These are phyloP conservation scores for Aspergillus spinulosporus DNA, from an alignment of 2,329 filamentous ascomycete species.

Conservation along the genomic window DNA sequence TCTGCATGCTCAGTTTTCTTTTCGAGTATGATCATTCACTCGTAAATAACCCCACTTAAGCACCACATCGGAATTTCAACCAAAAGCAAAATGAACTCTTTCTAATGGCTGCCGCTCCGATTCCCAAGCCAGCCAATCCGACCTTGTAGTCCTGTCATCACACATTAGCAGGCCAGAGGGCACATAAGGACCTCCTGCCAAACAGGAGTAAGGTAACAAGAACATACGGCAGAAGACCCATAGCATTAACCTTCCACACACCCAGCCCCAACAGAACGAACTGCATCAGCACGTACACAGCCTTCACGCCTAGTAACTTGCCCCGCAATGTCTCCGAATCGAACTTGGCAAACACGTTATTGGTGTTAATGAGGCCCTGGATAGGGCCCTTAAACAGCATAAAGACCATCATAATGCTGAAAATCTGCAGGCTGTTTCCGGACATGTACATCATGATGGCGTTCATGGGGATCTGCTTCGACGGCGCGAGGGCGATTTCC, in stretches of 20 bases:
- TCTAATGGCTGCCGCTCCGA: slow-evolving; percentile 70
- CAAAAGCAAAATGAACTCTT: slow-evolving; percentile 62
- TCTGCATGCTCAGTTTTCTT: background rate
- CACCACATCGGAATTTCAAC: slow-evolving; percentile 24
- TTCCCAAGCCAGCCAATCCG: slow-evolving; percentile 98
- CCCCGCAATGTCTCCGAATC: slow-evolving; percentile 75
- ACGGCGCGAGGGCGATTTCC: slow-evolving; percentile 91
- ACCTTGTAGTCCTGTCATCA: slow-evolving; percentile 74
- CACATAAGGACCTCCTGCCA: background rate
- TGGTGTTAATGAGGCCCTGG: slow-evolving; percentile 76
- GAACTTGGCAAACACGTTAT: slow-evolving; percentile 86
- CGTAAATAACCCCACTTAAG: background rate
- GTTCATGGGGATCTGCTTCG: slow-evolving; percentile 96
- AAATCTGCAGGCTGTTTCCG: slow-evolving; percentile 95
- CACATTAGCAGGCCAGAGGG: background rate
- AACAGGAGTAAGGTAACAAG: background rate
- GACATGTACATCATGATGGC: slow-evolving; percentile 99
- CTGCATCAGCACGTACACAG: slow-evolving; percentile 85
- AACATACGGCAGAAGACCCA: slow-evolving; percentile 88
- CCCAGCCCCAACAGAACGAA: slow-evolving; percentile 78
- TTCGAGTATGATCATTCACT: background rate
- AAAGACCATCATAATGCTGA: slow-evolving; percentile 99
- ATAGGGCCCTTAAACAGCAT: slow-evolving; percentile 98
- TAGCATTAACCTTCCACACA: slow-evolving; percentile 93
- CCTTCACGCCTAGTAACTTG: slow-evolving; percentile 78